Conservation (phyloP, 164 flowering plant genomes). For the Aristolochia fimbriata region DNA sequence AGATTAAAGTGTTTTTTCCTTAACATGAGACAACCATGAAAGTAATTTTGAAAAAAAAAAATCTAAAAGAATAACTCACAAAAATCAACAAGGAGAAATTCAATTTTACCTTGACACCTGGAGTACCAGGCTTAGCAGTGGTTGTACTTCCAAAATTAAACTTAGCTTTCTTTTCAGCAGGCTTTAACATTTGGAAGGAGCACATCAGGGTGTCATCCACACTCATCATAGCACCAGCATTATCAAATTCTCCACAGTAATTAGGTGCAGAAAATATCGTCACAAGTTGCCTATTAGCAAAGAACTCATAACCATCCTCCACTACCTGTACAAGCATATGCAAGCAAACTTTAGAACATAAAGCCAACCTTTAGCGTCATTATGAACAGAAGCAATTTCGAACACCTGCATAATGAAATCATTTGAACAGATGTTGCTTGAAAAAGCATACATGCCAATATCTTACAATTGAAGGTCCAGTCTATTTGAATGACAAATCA, state of each 20-base stretch:
- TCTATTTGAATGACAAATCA: no score
- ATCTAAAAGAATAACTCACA: no score
- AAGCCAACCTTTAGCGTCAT: no score
- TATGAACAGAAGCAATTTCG: no score
- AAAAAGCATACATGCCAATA: no score
- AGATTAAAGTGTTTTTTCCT: no score
- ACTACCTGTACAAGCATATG: slow-evolving; percentile 20
- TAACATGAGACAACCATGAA: no score
- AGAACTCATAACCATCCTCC: slow-evolving; percentile 36
- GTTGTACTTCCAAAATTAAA: slow-evolving; percentile 37
- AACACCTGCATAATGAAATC: no score
- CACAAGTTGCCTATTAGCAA: slow-evolving; percentile 64
- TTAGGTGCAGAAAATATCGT: slow-evolving; percentile 90
- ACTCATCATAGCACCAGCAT: slow-evolving; percentile 95
- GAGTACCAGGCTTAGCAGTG: slow-evolving; percentile 37
- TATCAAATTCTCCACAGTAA: slow-evolving; percentile 83
- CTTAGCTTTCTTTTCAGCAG: slow-evolving; percentile 48
- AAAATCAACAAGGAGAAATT: not conserved
- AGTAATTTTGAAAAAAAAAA: no score
- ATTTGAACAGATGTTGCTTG: no score
- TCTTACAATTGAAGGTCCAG: no score
- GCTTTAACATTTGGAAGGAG: slow-evolving; percentile 64
- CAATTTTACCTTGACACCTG: slow-evolving; percentile 23
- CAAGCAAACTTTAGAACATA: not conserved
- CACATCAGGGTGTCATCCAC: slow-evolving; percentile 85